These are phyloP conservation scores for Agrocybe praecox DNA, from an alignment of 768 basidiomycete genomes.

Conservation along the genomic window DNA sequence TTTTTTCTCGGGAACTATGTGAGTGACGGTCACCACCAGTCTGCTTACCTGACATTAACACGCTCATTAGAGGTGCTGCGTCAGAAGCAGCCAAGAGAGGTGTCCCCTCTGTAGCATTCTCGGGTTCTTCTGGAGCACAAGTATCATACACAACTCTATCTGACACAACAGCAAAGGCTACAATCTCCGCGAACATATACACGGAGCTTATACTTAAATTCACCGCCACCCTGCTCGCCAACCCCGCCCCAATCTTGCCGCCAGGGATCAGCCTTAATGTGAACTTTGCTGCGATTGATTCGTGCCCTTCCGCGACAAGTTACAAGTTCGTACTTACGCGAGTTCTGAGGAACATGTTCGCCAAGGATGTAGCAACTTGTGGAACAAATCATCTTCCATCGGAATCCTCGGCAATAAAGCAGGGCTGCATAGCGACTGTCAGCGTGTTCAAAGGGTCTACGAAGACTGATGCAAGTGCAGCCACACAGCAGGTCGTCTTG, in stretches of 20 bases:
- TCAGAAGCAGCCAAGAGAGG: conserved; percentile 49
- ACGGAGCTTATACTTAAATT: conserved; percentile 44
- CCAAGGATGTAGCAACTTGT: conserved; percentile 46
- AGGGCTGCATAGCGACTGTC: conserved; percentile 49
- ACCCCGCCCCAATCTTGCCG: conserved; percentile 39
- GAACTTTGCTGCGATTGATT: conserved; percentile 45
- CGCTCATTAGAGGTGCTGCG: conserved; percentile 44
- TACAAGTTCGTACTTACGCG: conserved; percentile 50
- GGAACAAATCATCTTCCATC: conserved; percentile 42
- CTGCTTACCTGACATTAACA: not conserved
- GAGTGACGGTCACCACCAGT: conserved; percentile 11
- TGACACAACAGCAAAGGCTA: conserved; percentile 32
- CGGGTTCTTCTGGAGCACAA: conserved; percentile 36
- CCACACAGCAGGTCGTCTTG: conserved; percentile 40
- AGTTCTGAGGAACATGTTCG: conserved; percentile 28
- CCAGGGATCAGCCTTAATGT: conserved; percentile 46
- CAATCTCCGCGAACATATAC: conserved; percentile 42
- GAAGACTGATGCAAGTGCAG: conserved; percentile 45
- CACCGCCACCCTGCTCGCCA: conserved; percentile 31
- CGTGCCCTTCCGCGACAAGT: conserved; percentile 35
- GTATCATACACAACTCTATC: conserved; percentile 55
- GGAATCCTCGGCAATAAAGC: conserved; percentile 41
- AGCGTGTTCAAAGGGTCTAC: conserved; percentile 47
- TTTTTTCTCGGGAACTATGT: conserved; percentile 44
- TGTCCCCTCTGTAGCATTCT: conserved; percentile 53